These are phyloP conservation scores for Ceratocystis diversiconidia DNA, from an alignment of 2,329 filamentous ascomycete species.

Conservation along the genomic window DNA sequence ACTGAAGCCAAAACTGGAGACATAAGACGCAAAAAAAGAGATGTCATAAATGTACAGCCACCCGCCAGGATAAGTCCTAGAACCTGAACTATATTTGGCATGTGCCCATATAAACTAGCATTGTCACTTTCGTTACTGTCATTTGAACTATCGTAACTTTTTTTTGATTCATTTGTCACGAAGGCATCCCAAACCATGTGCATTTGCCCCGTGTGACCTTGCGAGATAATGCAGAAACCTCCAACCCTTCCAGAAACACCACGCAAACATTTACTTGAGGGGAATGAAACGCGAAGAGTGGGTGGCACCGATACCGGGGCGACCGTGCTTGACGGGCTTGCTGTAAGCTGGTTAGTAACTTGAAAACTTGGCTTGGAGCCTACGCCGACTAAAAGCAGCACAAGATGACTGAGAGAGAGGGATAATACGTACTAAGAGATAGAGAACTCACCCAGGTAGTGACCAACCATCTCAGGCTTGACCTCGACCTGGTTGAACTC, in stretches of 20 bases:
- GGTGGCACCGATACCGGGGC: constrained; percentile 99
- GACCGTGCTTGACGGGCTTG: constrained; percentile 99
- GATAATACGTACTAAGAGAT: constrained; percentile 82
- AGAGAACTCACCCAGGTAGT: constrained; percentile 98
- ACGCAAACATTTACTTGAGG: constrained; percentile 62
- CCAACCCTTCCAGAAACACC: constrained; percentile 23
- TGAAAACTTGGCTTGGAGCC: neutral
- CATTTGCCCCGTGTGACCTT: constrained; percentile 16
- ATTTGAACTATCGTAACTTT: constrained; percentile 17
- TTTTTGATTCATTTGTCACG: constrained; percentile 19
- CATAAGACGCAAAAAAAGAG: neutral
- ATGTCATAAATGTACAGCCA: neutral
- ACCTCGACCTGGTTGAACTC: constrained; percentile 99
- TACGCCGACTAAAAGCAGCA: neutral
- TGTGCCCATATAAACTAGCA: constrained; percentile 14
- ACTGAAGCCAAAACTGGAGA: neutral
- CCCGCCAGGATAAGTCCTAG: neutral
- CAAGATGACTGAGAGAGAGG: neutral
- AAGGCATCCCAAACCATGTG: constrained; percentile 17
- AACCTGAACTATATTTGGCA: constrained; percentile 11
- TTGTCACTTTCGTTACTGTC: constrained; percentile 14
- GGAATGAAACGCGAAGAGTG: constrained; percentile 99
- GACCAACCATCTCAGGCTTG: constrained; percentile 99
- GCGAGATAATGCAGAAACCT: constrained; percentile 36
- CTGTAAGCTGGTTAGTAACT: constrained; percentile 44